phyloP scores from a whole-genome alignment of 805 yeast genomes.

The Ogataea philodendri region DNA sequence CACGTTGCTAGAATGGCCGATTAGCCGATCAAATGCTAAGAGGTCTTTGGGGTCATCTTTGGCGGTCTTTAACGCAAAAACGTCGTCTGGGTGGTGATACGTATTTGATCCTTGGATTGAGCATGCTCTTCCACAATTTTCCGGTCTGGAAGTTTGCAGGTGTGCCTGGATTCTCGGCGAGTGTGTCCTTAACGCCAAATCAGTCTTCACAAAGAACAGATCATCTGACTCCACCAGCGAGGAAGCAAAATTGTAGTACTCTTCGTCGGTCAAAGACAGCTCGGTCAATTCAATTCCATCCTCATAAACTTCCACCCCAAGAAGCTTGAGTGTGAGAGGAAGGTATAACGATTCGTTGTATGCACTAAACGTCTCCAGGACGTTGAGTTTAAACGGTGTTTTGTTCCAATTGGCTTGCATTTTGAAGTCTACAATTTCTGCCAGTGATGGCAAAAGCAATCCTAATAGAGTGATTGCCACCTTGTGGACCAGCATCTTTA shows the following conservation, averaged over 20 bases:
- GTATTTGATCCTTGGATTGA: slow-evolving; percentile 46
- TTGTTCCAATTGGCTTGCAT: slow-evolving; percentile 40
- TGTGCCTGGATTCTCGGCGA: slow-evolving; percentile 69
- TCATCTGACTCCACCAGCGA: slow-evolving; percentile 17
- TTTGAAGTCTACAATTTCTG: slow-evolving; percentile 29
- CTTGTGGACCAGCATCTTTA: no score
- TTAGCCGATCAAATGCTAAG: slow-evolving; percentile 57
- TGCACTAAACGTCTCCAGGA: slow-evolving; percentile 40
- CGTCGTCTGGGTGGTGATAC: slow-evolving; percentile 67
- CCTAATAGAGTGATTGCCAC: no score
- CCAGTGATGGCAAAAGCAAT: slow-evolving; percentile 6
- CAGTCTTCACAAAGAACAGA: slow-evolving; percentile 37
- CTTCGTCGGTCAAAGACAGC: slow-evolving; percentile 24
- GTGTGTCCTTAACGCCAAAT: slow-evolving; percentile 45
- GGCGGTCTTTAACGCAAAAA: slow-evolving; percentile 72
- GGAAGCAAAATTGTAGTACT: slow-evolving; percentile 25
- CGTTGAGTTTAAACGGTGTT: slow-evolving; percentile 42
- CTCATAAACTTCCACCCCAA: slow-evolving; percentile 26
- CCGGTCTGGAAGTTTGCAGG: slow-evolving; percentile 41
- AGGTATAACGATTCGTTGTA: slow-evolving; percentile 38
- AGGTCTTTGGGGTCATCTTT: slow-evolving; percentile 22
- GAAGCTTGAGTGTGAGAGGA: slow-evolving; percentile 31
- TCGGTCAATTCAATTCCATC: slow-evolving; percentile 29
- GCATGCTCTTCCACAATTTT: slow-evolving; percentile 40
- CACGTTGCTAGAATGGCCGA: slow-evolving; percentile 43